Evolutionary conservation across 2,329 filamentous ascomycete genomes (phyloP), one percentile per base, ranked within the genome.

Genomic region (Emmonsiellopsis sp.): DNA sequence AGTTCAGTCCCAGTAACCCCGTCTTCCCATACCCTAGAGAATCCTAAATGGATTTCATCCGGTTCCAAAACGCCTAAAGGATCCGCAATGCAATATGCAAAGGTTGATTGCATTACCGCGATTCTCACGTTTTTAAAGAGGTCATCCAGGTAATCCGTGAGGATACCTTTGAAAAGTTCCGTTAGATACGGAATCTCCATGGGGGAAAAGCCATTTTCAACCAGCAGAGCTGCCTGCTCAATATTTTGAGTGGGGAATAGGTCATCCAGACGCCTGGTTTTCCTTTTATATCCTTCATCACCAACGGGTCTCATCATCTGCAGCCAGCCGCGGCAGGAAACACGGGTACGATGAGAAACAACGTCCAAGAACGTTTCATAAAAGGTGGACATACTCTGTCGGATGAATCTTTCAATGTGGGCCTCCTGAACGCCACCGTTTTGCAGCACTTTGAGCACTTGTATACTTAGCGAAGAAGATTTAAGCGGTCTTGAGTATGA

Each of bases 31-130:
- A 67, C 67, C 2, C 65, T 67, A 0, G 79, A 81, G 57, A 84
- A 81, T 1, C 72, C 70, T 2, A 84, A 62, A 53, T 81, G 76
- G 0, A 84, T 69, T 58, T 84, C 77, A 5, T 78, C 74, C 16
- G 78, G 76, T 35, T 71, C 61, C 0, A 85, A 66, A 1, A 78
- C 67, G 0, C 72, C 73, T 2, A 71, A 67, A 0, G 77, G 79
- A 62, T 85, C 82, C 1, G 79, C 77, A 11, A 84, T 71, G 15
- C 81, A 82, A 55, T 75, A 77, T 0, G 80, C 70, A 58, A 74
- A 77, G 0, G 80, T 79, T 0, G 80, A 80, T 15, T 73, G 69
- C 0, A 70, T 69, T 1, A 83, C 65, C 7, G 70, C 69, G 15
- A 82, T 73, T 31, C 71, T 70, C 10, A 81, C 62, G 15, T 74